phyloP scores from a whole-genome alignment of 78 protist species.

The Cavenderia fasciculata region DNA sequence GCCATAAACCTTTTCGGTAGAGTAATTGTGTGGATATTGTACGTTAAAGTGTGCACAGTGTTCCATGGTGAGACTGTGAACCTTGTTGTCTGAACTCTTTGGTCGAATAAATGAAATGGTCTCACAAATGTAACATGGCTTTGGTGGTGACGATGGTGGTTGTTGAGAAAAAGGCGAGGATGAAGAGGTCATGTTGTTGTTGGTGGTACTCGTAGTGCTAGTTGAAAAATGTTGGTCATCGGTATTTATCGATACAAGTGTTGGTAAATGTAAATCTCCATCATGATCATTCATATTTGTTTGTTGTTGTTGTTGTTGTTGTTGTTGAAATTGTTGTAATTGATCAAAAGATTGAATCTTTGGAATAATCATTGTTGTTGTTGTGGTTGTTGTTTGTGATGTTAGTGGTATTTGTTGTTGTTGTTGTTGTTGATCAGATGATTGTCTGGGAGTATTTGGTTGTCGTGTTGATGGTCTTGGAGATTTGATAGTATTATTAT shows the following conservation, averaged over 20 bases:
- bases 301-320: not conserved
- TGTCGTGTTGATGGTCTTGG: not conserved
- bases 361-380: not conserved
- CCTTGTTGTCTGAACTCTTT: conserved; percentile 30
- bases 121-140: conserved; percentile 37
- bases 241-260: not conserved
- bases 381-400: not conserved
- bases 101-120: conserved; percentile 29
- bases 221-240: not conserved
- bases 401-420: not conserved
- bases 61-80: not conserved
- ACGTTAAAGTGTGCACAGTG: conserved; percentile 31
- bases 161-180: not conserved
- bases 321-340: not conserved
- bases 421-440: not conserved
- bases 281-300: too few relatives aligned
- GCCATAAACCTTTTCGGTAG: not conserved
- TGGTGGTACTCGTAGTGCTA: not conserved
- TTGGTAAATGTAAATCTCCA: too few relatives aligned
- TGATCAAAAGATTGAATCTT: too few relatives aligned
- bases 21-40: not conserved
- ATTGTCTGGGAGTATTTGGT: not conserved
- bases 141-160: not conserved
- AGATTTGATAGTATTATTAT: not conserved
- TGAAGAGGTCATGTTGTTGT: not conserved